Base-by-base conservation (phyloP, 2,329 filamentous ascomycete genomes). In the Coccinonectria pachysandricola region DNA sequence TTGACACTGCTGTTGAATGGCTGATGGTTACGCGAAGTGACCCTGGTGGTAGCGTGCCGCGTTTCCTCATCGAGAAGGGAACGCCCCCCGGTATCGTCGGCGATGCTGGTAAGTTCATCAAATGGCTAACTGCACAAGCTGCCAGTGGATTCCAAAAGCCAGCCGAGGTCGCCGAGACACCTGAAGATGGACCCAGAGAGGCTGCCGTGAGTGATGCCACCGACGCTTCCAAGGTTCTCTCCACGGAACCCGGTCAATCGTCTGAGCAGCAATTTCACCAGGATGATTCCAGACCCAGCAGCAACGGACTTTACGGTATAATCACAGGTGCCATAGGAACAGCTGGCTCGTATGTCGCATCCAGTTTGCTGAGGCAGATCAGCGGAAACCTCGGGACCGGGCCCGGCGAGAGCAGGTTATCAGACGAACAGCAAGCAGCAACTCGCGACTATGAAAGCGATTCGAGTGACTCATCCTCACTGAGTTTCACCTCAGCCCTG, bases 11-110 rank as follows among this genome's bases (percentile, higher is more conserved):
- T n/a, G 60, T 54, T 15, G 86, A 94, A 52, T 94, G 86, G 86
- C 71, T 91, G 34, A 94, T 94, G 86, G 74, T 93, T 11, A 93
- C 85, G 2, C 68, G 86, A 24, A 88, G 81, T 50, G 85, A 94
- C 43, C 85, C 86, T 3, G 86, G 86, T 8, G 86, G 86, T 27
- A 88, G 75, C 32, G 86, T 94, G 11, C 86, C 86, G 1, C 71
- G 82, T 9, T 93, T 91, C 56, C 77, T 94, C 68, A 83, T 93
- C n/a, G 86, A 93, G 45, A 76, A 83, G 48, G 83, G 81, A 15
- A 93, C 86, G 0, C 86, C 86, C 0, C 74, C 68, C 8, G 82
- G 82, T 18, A 91, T 94, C 42, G 69, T 84, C 14, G 65, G 65
- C 21, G 86, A 93, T 50, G 80, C 85, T 0, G 68, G 69, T 27